Base-by-base conservation (phyloP, 1,284 basidiomycete genomes). In the Boletus sp. region DNA sequence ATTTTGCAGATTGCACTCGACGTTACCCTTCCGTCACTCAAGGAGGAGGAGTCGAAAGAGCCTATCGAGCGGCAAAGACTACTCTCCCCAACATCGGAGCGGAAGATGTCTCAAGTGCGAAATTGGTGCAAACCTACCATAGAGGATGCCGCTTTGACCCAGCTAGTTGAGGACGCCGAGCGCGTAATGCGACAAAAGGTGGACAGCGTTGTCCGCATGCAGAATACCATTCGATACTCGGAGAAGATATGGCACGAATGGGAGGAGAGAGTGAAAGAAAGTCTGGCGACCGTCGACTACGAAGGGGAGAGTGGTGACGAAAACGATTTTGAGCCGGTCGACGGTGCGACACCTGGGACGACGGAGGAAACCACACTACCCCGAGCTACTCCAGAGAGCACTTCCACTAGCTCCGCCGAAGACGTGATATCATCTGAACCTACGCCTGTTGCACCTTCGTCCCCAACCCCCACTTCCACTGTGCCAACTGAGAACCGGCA, bases 231-330 rank as follows among this genome's bases (percentile, higher is more conserved):
- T 57, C 79, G 92, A 51, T 99, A 99, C 68, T 88, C 93, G 29
- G 96, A 99, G 72, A 96, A 96, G 71, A 91, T 97, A 22, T 85
- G 96, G 68, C 87, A 89, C 59, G 96, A 99, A 68, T 99, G 95
- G 94, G 90, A 98, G 66, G 89, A 91, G 65, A 84, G 83, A 58
- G 88, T 97, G 23, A 87, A 77, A 47, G 73, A 77, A 57, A 74
- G 79, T 37, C 68, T 97, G 34, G 81, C 77, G 2, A 77, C 77
- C 23, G 44, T 53, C 25, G 71, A 78, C 34, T 78, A 81, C 4
- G 82, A 61, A 16, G 74, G 71, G 35, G 69, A 73, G 7, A 75
- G 71, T 36, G 74, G 70, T 2, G 65, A 65, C 13, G 72, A 68
- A 51, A 35, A 49, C 22, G 62, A 64, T 32, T 64, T 65, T 23